phyloP scores from a whole-genome alignment of 352 stramenopile genomes.

The Globisporangium apiculatum region DNA sequence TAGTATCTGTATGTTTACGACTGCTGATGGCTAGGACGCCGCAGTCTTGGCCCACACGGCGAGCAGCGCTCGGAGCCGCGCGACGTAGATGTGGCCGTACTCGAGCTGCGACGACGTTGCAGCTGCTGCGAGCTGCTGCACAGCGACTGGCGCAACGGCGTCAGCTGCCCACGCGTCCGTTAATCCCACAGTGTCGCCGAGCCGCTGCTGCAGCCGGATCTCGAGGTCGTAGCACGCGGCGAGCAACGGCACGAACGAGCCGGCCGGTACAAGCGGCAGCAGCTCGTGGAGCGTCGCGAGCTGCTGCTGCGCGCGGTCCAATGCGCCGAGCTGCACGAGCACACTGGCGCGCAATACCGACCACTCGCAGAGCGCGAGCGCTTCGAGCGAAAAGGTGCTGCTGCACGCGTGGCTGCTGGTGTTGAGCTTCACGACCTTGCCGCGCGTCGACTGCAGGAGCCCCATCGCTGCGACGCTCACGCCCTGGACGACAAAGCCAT shows the following conservation, averaged over 20 bases:
- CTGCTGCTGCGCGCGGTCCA: conserved; percentile 16
- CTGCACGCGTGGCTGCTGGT: background rate
- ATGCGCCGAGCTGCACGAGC: conserved; percentile 25
- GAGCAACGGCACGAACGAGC: conserved; percentile 27
- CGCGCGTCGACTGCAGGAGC: conserved; percentile 3
- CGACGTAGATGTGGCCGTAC: conserved; percentile 12
- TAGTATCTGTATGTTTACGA: background rate
- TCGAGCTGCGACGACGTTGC: conserved; percentile 1
- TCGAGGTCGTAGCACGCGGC: conserved; percentile 30
- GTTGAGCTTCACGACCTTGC: conserved; percentile 16
- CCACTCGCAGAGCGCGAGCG: conserved; percentile 20
- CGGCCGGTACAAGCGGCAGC: conserved; percentile 10
- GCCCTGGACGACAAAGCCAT: conserved; percentile 8
- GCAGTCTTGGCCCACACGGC: conserved; percentile 3
- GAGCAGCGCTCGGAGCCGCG: conserved; percentile 7
- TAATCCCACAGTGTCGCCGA: background rate
- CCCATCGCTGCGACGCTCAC: conserved; percentile 6
- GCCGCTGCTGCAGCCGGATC: conserved; percentile 16
- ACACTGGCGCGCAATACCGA: conserved; percentile 25
- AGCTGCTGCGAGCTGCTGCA: background rate
- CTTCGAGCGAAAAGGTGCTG: conserved; percentile 1
- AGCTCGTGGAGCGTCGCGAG: conserved; percentile 14
- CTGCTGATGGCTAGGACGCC: no score
- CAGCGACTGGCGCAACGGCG: background rate
- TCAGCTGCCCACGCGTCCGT: background rate